A percentile compares a stretch with the other conserved stretches of the same genome.
These are phyloP conservation scores for Xylaria acuta DNA, from an alignment of 495 filamentous ascomycete genomes.

Conservation along the genomic window DNA sequence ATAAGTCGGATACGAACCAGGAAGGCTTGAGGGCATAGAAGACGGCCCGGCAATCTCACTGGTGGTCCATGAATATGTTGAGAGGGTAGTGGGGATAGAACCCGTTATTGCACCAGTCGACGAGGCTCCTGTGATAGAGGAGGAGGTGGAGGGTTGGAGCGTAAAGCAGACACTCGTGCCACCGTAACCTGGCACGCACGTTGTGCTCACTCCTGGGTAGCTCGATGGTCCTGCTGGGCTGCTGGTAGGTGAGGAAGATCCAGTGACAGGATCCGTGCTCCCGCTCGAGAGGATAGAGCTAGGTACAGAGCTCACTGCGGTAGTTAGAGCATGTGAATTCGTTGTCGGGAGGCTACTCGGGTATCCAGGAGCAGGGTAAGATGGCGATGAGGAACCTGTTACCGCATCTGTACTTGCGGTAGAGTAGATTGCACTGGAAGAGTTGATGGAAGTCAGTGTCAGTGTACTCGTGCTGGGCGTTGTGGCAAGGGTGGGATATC, in stretches of 20 bases:
- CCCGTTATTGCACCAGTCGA: conserved; percentile 6
- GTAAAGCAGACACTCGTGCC: conserved; percentile 11
- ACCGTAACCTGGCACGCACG: conserved; percentile 19
- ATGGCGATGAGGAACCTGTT: conserved; percentile 15
- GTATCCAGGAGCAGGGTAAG: conserved; percentile 20
- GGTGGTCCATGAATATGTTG: conserved; percentile 6
- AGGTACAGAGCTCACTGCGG: background rate
- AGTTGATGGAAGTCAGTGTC: background rate
- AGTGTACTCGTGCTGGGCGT: conserved; percentile 3
- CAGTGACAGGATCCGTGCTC: conserved; percentile 30
- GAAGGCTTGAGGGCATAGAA: background rate
- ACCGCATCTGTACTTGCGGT: conserved; percentile 22
- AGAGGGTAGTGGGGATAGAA: conserved; percentile 10
- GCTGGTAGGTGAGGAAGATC: conserved; percentile 17
- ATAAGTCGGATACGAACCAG: conserved; percentile 6
- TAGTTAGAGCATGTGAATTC: conserved; percentile 24
- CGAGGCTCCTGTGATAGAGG: background rate
- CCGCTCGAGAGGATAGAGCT: conserved; percentile 25
- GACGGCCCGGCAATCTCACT: background rate
- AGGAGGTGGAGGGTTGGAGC: background rate
- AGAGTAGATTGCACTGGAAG: conserved; percentile 24
- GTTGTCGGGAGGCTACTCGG: conserved; percentile 15
- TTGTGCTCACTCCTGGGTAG: conserved; percentile 5
- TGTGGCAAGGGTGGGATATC: conserved; percentile 1
- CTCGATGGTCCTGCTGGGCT: background rate